Percentiles rank a stretch among this genome's conserved stretches.
phyloP scores from a whole-genome alignment of 306 rosid species.

The Dalbergia cochinchinensis region DNA sequence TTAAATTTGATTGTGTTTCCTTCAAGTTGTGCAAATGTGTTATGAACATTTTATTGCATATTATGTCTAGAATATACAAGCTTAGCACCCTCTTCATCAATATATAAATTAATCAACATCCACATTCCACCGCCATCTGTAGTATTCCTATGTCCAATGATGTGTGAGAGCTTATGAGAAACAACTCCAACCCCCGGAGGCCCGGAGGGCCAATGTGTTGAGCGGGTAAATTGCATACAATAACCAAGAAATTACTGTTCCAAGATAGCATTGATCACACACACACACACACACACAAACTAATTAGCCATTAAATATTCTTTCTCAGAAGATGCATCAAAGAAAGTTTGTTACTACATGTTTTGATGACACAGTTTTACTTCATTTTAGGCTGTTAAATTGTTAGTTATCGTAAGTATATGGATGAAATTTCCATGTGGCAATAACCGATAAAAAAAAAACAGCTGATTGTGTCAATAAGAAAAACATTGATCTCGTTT shows the following conservation, averaged over 20 bases:
- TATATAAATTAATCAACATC: no score
- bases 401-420: background rate
- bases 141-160: background rate
- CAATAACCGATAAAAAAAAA: background rate
- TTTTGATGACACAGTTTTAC: background rate
- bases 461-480: background rate
- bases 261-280: background rate
- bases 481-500: background rate
- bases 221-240: background rate
- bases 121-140: background rate
- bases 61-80: background rate
- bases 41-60: background rate
- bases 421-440: background rate
- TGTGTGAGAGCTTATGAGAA: background rate
- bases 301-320: background rate
- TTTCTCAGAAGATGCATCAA: background rate
- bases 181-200: background rate
- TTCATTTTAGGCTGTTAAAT: background rate
- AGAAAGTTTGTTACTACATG: background rate
- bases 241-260: background rate
- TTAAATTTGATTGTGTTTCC: background rate
- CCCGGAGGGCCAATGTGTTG: slow-evolving; percentile 8
- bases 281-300: no score
- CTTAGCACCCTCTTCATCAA: background rate
- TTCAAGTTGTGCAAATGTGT: background rate